Percentiles rank a stretch among this genome's conserved stretches.
phyloP scores from a whole-genome alignment of 352 stramenopile genomes.

The Phytophthora meadii region DNA sequence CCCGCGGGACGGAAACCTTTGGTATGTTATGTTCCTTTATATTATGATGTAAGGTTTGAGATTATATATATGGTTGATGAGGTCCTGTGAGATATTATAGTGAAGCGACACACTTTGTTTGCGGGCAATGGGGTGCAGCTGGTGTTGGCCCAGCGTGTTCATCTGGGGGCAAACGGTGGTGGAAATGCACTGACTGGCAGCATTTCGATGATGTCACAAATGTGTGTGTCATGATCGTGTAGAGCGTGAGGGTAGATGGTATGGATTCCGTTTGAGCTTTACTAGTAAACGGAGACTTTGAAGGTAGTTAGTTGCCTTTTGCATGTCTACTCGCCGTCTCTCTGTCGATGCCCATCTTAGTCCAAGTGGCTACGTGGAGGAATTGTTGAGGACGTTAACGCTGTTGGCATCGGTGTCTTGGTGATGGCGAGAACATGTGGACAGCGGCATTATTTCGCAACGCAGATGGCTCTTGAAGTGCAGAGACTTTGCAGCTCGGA shows the following conservation, averaged over 20 bases:
- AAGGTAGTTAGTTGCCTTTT: too few species aligned
- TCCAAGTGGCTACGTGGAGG: slow-evolving; percentile 2
- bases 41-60: neutral
- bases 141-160: neutral
- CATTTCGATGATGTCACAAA: too few species aligned
- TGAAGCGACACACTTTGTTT: slow-evolving; percentile 9
- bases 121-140: neutral
- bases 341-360: slow-evolving; percentile 25
- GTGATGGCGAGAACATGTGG: slow-evolving; percentile 11
- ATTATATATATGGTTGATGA: neutral
- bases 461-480: slow-evolving; percentile 11
- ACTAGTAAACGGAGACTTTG: too few species aligned
- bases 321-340: slow-evolving; percentile 14
- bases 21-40: neutral
- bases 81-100: slow-evolving; percentile 7
- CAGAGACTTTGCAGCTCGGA: slow-evolving; percentile 3
- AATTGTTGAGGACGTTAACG: slow-evolving; percentile 7
- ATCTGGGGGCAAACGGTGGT: neutral
- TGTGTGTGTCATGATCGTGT: neutral
- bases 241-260: neutral
- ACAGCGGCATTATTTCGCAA: slow-evolving; percentile 11
- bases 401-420: neutral
- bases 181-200: too few species aligned
- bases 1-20: too few species aligned
- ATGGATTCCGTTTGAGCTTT: too few species aligned